A percentile compares a stretch with the other conserved stretches of the same genome.
Evolutionary conservation across 768 basidiomycete genomes (phyloP).

Genomic region (Exsudoporus frostii): DNA sequence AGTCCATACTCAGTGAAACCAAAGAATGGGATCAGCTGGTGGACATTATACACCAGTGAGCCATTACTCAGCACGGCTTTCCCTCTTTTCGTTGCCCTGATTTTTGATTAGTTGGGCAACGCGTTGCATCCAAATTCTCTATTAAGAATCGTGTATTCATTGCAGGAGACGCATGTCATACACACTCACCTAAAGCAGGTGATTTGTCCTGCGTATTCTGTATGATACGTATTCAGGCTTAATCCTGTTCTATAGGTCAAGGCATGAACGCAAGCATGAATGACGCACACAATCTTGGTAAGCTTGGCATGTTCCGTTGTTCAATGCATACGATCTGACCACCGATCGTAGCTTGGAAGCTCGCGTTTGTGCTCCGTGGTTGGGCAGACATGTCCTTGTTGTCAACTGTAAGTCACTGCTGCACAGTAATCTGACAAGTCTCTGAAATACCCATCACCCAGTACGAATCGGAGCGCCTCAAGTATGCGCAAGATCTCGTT

Average conservation of each 20-base stretch:
- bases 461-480: slow-evolving; percentile 54
- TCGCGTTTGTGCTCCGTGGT: slow-evolving; percentile 47
- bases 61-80: neutral
- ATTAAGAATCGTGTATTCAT: slow-evolving; percentile 50
- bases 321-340: neutral
- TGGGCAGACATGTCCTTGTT: slow-evolving; percentile 45
- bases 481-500: slow-evolving; percentile 54
- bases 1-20: slow-evolving; percentile 37
- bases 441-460: slow-evolving; percentile 12
- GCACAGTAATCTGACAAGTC: neutral
- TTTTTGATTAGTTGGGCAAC: slow-evolving; percentile 44
- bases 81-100: neutral
- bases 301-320: neutral
- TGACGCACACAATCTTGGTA: slow-evolving; percentile 51
- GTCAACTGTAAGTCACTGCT: slow-evolving; percentile 38
- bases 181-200: slow-evolving; percentile 44
- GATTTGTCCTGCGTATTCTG: neutral
- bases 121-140: slow-evolving; percentile 51
- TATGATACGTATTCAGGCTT: neutral
- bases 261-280: slow-evolving; percentile 55
- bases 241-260: slow-evolving; percentile 40
- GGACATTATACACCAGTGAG: slow-evolving; percentile 49
- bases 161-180: slow-evolving; percentile 54
- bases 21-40: slow-evolving; percentile 41
- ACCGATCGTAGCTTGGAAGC: slow-evolving; percentile 44